phyloP scores from a whole-genome alignment of 306 rosid species.

The Cucurbita moschata region DNA sequence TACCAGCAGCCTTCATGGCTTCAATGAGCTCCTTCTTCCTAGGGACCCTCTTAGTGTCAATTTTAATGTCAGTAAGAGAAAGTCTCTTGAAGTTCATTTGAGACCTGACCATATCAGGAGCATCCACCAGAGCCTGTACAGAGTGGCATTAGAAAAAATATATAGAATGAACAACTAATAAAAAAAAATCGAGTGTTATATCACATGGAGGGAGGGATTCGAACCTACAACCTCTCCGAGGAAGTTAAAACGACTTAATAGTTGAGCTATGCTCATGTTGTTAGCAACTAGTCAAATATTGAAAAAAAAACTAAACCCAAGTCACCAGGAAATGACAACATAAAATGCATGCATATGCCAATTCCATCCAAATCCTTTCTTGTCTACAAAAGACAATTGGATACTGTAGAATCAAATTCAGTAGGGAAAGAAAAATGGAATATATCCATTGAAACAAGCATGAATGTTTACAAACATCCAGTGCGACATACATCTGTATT shows the following conservation, averaged over 20 bases:
- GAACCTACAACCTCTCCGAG: neutral
- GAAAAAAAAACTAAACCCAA: neutral
- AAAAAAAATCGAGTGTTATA: neutral
- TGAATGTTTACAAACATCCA: neutral
- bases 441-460: neutral
- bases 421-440: neutral
- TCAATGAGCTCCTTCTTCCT: conserved; percentile 79
- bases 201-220: neutral
- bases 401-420: neutral
- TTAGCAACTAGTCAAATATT: neutral
- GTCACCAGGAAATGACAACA: neutral
- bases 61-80: conserved; percentile 70
- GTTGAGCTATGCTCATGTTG: neutral
- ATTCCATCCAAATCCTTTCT: neutral
- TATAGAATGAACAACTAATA: neutral
- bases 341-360: neutral
- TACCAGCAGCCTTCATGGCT: conserved; percentile 92
- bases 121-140: conserved; percentile 68
- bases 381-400: neutral
- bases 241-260: neutral
- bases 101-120: conserved; percentile 71
- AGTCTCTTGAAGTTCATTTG: conserved; percentile 83
- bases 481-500: neutral
- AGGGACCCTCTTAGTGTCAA: conserved; percentile 73
- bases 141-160: neutral